Evolutionary conservation across 805 yeast genomes (phyloP), one percentile per base, ranked within the genome.

Genomic region (Yarrowia sp.): DNA sequence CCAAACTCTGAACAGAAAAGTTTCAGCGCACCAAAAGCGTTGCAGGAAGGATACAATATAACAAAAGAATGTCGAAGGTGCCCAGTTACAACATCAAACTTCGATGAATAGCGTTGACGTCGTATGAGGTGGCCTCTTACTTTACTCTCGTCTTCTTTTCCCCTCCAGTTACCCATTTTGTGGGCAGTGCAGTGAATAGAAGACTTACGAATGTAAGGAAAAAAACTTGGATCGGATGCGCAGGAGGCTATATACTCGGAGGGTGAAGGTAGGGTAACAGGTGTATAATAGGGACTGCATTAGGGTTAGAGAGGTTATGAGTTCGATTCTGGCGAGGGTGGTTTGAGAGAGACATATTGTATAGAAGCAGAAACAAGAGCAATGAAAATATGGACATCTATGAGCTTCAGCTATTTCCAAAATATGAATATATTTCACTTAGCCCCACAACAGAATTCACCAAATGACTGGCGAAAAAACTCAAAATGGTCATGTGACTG

Each of bases 121-220:
- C 53, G 62, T 58, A 58, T 58, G 62, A 58, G 62, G 62, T 58
- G 53, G 62, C 53, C 41, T 31, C 53, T 58, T 33, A 42, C 39
- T 41, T 58, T 58, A 31, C 53, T 58, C 62, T 58, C 32, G 62
- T 55, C 55, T 24, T 44, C 62, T 58, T 58, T 58, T 58, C 62
- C 62, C 62, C 62, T 58, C 53, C 62, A 58, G 19, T 42, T 35
- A 44, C 42, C 42, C 42, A 58, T 58, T 58, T 16, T 31, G 39
- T 44, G 35, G 42, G 35, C 41, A 35, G 53, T 58, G 53, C 55
- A 58, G 62, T 58, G 62, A 58, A 58, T 58, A 58, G 62, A 44
- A 24, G 62, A 55, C 62, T 41, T 31, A 42, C 31, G 31, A 22
- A 58, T 42, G 47, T 39, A 13, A 55, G 38, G 61, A 51, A 25